phyloP scores from a whole-genome alignment of 306 rosid species.

The Vigna trinervia region DNA sequence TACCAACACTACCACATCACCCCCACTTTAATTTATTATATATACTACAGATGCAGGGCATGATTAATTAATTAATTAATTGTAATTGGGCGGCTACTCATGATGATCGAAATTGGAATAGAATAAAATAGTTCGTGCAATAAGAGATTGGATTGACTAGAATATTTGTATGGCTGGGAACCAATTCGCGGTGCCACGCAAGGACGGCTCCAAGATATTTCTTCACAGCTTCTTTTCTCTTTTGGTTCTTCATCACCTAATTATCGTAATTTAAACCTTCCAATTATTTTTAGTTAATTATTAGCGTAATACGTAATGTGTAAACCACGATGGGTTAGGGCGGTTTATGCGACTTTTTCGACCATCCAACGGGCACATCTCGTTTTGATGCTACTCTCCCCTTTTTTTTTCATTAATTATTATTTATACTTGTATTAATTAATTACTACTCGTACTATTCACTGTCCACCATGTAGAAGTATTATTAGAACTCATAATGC shows the following conservation, averaged over 20 bases:
- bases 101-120: no score
- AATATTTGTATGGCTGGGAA: slow-evolving; percentile 48
- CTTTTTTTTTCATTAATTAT: no score
- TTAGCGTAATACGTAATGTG: slow-evolving; percentile 7
- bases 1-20: no score
- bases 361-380: slow-evolving; percentile 21
- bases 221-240: background rate
- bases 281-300: background rate
- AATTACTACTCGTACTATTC: no score
- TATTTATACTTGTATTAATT: no score
- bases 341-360: slow-evolving; percentile 35
- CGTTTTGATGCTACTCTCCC: background rate
- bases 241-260: slow-evolving; percentile 18
- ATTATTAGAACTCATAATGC: no score
- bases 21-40: no score
- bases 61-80: no score
- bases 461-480: no score
- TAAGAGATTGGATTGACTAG: no score
- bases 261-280: slow-evolving; percentile 9
- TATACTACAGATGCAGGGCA: no score
- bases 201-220: slow-evolving; percentile 49
- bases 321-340: slow-evolving; percentile 12
- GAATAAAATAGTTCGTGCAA: no score
- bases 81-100: background rate
- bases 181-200: slow-evolving; percentile 48